Evolutionary conservation across 352 stramenopile species (phyloP).

Genomic region (Pythium sp.): DNA sequence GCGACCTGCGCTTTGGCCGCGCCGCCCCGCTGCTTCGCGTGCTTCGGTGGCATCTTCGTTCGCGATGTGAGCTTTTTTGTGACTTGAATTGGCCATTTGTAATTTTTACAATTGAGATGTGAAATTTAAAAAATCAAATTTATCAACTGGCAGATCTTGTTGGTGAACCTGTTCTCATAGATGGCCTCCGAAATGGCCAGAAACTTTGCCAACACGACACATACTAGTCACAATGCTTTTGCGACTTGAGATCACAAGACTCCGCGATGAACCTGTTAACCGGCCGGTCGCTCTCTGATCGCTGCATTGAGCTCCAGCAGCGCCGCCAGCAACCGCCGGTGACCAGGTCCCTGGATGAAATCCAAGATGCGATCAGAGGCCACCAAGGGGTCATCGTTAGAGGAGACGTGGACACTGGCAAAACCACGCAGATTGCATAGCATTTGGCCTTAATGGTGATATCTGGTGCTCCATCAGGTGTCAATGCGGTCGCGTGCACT

Average conservation of each 20-base stretch:
- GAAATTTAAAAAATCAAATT: background rate
- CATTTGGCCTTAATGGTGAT: conserved; percentile 86
- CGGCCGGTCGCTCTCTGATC: too few relatives aligned
- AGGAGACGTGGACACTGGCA: conserved; percentile 97
- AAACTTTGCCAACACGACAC: too few relatives aligned
- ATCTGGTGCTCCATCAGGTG: conserved; percentile 47
- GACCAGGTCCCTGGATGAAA: conserved; percentile 95
- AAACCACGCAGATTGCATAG: conserved; percentile 96
- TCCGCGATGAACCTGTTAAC: too few relatives aligned
- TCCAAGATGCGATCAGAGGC: conserved; percentile 93
- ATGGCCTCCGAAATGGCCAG: too few relatives aligned
- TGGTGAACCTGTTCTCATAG: too few relatives aligned
- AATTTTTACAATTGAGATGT: background rate
- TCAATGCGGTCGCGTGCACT: conserved; percentile 92
- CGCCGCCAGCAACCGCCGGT: conserved; percentile 96
- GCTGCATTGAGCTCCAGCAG: background rate
- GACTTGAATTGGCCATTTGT: too few relatives aligned
- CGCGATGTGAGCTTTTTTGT: conserved; percentile 2
- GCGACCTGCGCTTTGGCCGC: background rate
- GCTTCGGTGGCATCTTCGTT: conserved; percentile 11
- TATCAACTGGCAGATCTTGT: background rate
- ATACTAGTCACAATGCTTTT: too few relatives aligned
- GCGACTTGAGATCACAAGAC: too few relatives aligned
- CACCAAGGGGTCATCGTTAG: conserved; percentile 97
- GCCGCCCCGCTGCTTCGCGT: conserved; percentile 2